Evolutionary conservation across 257 asterid species (phyloP).

Genomic region (Handroanthus guayacan): DNA sequence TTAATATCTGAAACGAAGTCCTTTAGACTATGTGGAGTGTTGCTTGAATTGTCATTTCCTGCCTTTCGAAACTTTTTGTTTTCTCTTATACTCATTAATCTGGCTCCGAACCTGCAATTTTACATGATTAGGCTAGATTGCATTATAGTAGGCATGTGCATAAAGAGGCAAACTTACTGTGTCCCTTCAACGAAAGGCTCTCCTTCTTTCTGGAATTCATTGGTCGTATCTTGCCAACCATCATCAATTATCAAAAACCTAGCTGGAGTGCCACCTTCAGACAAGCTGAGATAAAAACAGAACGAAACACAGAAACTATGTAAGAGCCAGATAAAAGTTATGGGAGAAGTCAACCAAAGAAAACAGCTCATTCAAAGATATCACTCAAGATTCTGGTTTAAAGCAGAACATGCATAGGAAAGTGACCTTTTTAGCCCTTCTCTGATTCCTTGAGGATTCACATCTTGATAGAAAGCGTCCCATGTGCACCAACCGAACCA

Average conservation of each 20-base stretch:
- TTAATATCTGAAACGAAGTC: slow-evolving; percentile 57
- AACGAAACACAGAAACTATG: slow-evolving; percentile 7
- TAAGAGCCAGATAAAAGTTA: background rate
- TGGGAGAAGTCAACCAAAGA: background rate
- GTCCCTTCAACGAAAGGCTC: slow-evolving; percentile 54
- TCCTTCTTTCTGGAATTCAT: slow-evolving; percentile 54
- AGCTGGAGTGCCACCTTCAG: slow-evolving; percentile 59
- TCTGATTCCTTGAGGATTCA: slow-evolving; percentile 54
- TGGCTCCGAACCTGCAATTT: slow-evolving; percentile 62
- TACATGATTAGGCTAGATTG: background rate
- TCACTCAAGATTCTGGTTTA: too few species aligned
- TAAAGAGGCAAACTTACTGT: slow-evolving; percentile 42
- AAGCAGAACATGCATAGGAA: slow-evolving; percentile 21
- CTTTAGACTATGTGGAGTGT: slow-evolving; percentile 47
- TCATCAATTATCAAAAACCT: slow-evolving; percentile 55
- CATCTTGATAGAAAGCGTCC: slow-evolving; percentile 66
- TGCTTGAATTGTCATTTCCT: slow-evolving; percentile 39
- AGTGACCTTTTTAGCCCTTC: slow-evolving; percentile 54
- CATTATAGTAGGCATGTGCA: background rate
- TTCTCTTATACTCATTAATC: slow-evolving; percentile 63
- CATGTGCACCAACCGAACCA: slow-evolving; percentile 67
- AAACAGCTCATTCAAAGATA: too few species aligned
- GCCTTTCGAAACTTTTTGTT: slow-evolving; percentile 54
- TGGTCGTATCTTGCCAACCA: slow-evolving; percentile 60
- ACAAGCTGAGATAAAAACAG: slow-evolving; percentile 41